Evolutionary conservation across 805 yeast genomes (phyloP).

Genomic region (Wickerhamomyces bovis): DNA sequence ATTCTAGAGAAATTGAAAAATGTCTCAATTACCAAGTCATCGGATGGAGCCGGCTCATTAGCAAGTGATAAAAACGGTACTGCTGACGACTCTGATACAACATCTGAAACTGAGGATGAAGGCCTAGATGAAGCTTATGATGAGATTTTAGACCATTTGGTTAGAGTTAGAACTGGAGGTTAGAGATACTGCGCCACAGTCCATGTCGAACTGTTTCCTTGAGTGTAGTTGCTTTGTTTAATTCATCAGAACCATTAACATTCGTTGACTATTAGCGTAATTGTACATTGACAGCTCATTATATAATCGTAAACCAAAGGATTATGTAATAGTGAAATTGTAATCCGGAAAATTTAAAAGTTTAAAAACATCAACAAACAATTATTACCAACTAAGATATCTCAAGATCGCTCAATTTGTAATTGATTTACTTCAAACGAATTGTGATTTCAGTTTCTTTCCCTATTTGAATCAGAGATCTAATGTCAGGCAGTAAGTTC

Average conservation of each 20-base stretch:
- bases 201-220: background rate
- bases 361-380: background rate
- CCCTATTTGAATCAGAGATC: background rate
- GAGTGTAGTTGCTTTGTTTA: too few species aligned
- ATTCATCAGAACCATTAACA: background rate
- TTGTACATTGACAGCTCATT: background rate
- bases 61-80: background rate
- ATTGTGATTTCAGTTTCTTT: background rate
- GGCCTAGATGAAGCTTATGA: conserved; percentile 8
- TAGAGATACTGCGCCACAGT: background rate
- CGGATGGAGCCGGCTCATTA: background rate
- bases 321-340: background rate
- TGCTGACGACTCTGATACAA: conserved; percentile 1
- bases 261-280: background rate
- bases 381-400: background rate
- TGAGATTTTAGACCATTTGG: conserved; percentile 9
- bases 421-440: background rate
- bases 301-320: background rate
- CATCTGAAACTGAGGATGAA: background rate
- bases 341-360: background rate
- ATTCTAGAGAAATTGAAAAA: conserved; percentile 18
- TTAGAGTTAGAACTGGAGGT: conserved; percentile 5
- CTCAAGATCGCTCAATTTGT: background rate
- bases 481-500: conserved; percentile 1
- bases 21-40: conserved; percentile 7